Conservation (phyloP, 129 eudicot species). For the Ambrosia trifida region DNA sequence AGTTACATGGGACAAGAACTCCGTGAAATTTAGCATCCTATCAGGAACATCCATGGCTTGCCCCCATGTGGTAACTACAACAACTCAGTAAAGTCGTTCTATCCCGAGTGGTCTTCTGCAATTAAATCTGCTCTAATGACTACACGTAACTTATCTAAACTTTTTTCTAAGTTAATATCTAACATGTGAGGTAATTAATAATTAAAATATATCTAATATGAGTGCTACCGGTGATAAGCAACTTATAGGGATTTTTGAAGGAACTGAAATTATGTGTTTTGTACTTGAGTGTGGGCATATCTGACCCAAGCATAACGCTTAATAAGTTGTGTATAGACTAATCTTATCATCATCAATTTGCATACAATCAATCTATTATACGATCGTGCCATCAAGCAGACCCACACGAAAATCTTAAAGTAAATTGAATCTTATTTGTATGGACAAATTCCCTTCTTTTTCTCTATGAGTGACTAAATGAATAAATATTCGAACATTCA, state of each 20-base stretch:
- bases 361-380: too few relatives aligned
- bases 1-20: not conserved
- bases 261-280: too few relatives aligned
- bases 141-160: slow-evolving; percentile 28
- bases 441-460: not conserved
- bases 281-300: too few relatives aligned
- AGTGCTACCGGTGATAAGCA: too few relatives aligned
- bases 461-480: not conserved
- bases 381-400: too few relatives aligned
- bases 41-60: slow-evolving; percentile 41
- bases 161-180: not conserved
- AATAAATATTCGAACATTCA: not conserved
- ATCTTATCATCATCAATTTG: too few relatives aligned
- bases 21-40: slow-evolving; percentile 17
- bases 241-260: too few relatives aligned
- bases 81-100: slow-evolving; percentile 36
- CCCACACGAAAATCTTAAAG: not conserved
- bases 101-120: slow-evolving; percentile 39
- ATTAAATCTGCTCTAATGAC: slow-evolving; percentile 43
- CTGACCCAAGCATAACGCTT: too few relatives aligned
- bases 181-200: too few relatives aligned
- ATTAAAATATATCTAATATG: too few relatives aligned
- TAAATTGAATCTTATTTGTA: not conserved
- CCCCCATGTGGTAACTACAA: slow-evolving; percentile 33
- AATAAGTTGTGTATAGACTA: too few relatives aligned